A percentile compares a stretch with the other conserved stretches of the same genome.
Evolutionary conservation across 176 grass and related monocot genomes (phyloP).

Genomic region (Eleusine indica): DNA sequence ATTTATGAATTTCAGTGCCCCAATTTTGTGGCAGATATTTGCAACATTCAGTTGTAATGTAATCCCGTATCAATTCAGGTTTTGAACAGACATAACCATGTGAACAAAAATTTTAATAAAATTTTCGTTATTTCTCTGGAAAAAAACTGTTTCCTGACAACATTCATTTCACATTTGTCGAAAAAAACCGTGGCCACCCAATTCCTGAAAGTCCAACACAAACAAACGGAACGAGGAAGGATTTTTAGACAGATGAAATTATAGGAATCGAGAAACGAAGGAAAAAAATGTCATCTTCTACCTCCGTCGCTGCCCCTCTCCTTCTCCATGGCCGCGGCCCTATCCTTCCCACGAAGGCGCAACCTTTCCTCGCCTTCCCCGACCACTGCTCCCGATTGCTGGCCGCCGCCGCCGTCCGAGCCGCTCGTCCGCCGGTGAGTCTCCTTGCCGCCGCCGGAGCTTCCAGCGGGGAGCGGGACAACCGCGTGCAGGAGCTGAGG

Average conservation of each 20-base stretch:
- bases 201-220: neutral
- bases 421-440: neutral
- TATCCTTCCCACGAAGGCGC: neutral
- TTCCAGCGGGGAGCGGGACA: conserved; percentile 16
- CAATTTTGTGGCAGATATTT: neutral
- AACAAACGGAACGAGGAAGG: neutral
- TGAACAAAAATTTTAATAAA: neutral
- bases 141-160: neutral
- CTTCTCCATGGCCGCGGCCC: conserved; percentile 29
- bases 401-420: neutral
- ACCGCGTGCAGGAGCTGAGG: conserved; percentile 70
- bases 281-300: conserved; percentile 40
- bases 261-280: neutral
- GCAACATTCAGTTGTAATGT: neutral
- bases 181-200: neutral
- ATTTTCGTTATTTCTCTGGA: neutral
- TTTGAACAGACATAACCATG: neutral
- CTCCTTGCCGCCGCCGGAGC: conserved; percentile 27
- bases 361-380: neutral
- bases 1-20: neutral
- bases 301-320: neutral
- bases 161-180: neutral
- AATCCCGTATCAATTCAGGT: neutral
- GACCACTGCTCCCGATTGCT: neutral
- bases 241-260: neutral